Percentiles rank a stretch among this genome's conserved stretches.
phyloP scores from a whole-genome alignment of 2,329 filamentous ascomycete genomes.

The Zasmidium angulare region DNA sequence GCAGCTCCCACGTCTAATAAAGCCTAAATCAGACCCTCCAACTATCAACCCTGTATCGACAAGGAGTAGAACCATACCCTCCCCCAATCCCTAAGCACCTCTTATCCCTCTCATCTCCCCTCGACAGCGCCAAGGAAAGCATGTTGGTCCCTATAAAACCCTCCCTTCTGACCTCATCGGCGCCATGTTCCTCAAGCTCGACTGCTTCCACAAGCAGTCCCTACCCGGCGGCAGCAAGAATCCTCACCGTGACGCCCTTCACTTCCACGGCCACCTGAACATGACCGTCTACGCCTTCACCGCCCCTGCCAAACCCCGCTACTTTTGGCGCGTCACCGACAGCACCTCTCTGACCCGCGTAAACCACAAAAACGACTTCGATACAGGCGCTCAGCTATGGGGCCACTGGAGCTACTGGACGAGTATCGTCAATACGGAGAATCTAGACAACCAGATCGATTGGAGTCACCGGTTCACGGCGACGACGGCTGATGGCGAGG shows the following conservation, averaged over 20 bases:
- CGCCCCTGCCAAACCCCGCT: conserved; percentile 5
- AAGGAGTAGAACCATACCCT: background rate
- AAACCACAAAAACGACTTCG: conserved; percentile 9
- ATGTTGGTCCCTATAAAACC: too few relatives aligned
- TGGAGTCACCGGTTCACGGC: conserved; percentile 9
- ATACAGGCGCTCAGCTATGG: conserved; percentile 8
- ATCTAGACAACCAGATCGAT: conserved; percentile 10
- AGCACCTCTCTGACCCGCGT: conserved; percentile 11
- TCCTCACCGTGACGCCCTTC: background rate
- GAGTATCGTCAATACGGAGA: conserved; percentile 6
- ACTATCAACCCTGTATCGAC: background rate
- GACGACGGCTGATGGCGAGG: background rate
- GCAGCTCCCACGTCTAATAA: background rate
- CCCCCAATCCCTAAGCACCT: background rate
- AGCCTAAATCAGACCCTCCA: background rate
- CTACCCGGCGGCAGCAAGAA: background rate
- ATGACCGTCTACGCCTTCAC: background rate
- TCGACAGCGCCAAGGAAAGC: background rate
- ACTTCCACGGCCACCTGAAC: background rate
- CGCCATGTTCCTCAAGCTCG: background rate
- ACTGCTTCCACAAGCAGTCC: background rate
- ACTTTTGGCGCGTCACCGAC: conserved; percentile 18
- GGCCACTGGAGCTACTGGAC: conserved; percentile 13
- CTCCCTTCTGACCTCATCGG: background rate
- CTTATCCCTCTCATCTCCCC: background rate